Conservation (phyloP, 1,284 basidiomycete genomes). For the Meripilus lineatus region DNA sequence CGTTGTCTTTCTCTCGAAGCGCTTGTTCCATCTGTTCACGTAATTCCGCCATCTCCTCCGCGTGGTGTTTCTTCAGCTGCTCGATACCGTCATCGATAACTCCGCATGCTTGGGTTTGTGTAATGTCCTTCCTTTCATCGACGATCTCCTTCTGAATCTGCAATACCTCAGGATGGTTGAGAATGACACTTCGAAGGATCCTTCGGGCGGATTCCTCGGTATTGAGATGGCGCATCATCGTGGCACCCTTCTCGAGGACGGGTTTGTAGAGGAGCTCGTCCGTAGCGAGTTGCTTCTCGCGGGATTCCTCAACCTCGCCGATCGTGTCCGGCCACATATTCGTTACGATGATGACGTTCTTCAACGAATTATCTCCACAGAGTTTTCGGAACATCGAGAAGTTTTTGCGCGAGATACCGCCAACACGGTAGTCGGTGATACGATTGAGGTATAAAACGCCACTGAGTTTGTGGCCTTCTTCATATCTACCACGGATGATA, state of each 20-base stretch:
- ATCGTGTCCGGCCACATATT: conserved; percentile 45
- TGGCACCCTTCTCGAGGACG: conserved; percentile 7
- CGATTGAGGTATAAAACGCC: conserved; percentile 51
- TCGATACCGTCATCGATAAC: conserved; percentile 7
- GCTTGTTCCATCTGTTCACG: background rate
- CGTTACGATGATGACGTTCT: conserved; percentile 44
- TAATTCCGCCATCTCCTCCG: conserved; percentile 3
- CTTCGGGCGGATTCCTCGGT: conserved; percentile 4
- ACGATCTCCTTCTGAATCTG: conserved; percentile 16
- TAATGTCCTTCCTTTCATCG: conserved; percentile 8
- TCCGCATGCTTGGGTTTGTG: conserved; percentile 11
- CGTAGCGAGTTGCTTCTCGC: conserved; percentile 7
- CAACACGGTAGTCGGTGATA: conserved; percentile 45
- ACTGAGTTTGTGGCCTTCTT: conserved; percentile 32
- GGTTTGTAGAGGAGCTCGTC: conserved; percentile 3
- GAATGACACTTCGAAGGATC: conserved; percentile 2
- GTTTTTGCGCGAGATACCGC: conserved; percentile 42
- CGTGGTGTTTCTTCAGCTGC: conserved; percentile 8
- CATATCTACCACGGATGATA: conserved; percentile 22
- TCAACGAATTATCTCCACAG: conserved; percentile 40
- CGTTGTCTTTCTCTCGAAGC: background rate
- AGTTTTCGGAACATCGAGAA: conserved; percentile 44
- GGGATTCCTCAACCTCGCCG: background rate
- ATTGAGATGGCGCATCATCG: conserved; percentile 4
- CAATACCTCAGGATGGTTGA: conserved; percentile 3